Evolutionary conservation across 164 flowering plant species (phyloP).

Genomic region (Warburgia ugandensis): DNA sequence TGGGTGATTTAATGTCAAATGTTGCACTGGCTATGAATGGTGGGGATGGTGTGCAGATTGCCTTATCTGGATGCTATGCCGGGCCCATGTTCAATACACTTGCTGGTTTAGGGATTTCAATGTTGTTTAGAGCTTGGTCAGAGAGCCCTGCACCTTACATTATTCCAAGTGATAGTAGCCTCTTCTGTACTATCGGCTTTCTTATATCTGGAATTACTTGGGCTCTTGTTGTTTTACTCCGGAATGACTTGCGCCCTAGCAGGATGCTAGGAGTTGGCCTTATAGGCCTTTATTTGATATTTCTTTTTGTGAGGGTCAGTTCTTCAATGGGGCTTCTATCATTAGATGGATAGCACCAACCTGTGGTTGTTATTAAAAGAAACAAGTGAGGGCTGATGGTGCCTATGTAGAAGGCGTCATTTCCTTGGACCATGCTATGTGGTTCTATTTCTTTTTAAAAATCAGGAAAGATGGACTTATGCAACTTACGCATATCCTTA

Average conservation of each 20-base stretch:
- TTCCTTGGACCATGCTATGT: too few species aligned
- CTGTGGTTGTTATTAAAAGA: too few species aligned
- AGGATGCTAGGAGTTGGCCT: constrained; percentile 66
- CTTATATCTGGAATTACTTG: constrained; percentile 59
- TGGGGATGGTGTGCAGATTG: constrained; percentile 86
- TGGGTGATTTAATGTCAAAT: constrained; percentile 89
- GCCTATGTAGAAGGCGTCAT: too few species aligned
- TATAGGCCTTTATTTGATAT: constrained; percentile 50
- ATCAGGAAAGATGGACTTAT: too few species aligned
- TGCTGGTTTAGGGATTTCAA: constrained; percentile 72
- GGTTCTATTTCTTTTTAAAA: too few species aligned
- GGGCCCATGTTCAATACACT: constrained; percentile 96
- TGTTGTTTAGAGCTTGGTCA: constrained; percentile 75
- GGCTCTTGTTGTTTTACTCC: constrained; percentile 64
- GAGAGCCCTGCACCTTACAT: constrained; percentile 40
- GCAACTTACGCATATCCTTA: too few species aligned
- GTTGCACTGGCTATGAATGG: constrained; percentile 77
- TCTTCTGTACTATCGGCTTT: constrained; percentile 67
- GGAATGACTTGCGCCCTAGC: constrained; percentile 68
- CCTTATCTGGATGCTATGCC: constrained; percentile 92
- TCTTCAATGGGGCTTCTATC: constrained; percentile 43
- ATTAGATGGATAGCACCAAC: too few species aligned
- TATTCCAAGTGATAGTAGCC: constrained; percentile 55
- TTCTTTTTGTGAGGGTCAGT: constrained; percentile 49
- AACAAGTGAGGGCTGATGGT: too few species aligned